phyloP scores from a whole-genome alignment of 2,329 filamentous ascomycete genomes.

The Talaromyces funiculosus region DNA sequence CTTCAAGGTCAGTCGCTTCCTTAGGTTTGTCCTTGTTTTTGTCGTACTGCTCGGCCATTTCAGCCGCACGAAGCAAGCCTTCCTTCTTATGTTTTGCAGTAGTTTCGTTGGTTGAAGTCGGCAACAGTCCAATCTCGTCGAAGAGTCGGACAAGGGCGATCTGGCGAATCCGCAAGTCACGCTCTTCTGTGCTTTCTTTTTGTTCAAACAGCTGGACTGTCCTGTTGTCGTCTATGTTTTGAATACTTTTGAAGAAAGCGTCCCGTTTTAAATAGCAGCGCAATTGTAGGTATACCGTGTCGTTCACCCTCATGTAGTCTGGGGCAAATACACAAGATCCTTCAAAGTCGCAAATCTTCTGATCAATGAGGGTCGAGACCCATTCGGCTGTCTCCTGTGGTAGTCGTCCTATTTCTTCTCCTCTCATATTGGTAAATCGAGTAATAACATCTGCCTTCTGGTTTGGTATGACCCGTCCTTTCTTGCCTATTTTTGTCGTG shows the following conservation, averaged over 20 bases:
- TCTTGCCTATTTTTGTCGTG: constrained; percentile 45
- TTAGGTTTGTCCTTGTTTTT: constrained; percentile 49
- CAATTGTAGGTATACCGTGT: constrained; percentile 89
- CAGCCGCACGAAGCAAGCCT: constrained; percentile 77
- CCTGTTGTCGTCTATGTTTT: constrained; percentile 56
- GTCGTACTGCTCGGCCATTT: constrained; percentile 70
- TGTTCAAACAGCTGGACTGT: constrained; percentile 72
- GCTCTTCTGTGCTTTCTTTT: constrained; percentile 79
- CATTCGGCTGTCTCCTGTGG: constrained; percentile 83
- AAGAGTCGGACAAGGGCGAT: constrained; percentile 84
- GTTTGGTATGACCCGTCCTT: constrained; percentile 43
- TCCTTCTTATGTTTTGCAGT: constrained; percentile 76
- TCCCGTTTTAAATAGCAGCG: constrained; percentile 67
- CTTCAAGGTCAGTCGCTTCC: constrained; percentile 34
- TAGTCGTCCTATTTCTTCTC: constrained; percentile 78
- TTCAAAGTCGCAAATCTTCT: constrained; percentile 81
- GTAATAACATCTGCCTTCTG: constrained; percentile 80
- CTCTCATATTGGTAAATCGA: constrained; percentile 73
- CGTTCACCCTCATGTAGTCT: constrained; percentile 77
- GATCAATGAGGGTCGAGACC: constrained; percentile 88
- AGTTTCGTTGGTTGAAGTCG: constrained; percentile 65
- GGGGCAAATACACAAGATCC: constrained; percentile 85
- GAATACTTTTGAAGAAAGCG: constrained; percentile 63
- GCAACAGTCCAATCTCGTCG: constrained; percentile 77
- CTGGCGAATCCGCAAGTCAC: constrained; percentile 74